Conservation (phyloP, 2,329 filamentous ascomycete genomes). For the Botrytis squamosa region DNA sequence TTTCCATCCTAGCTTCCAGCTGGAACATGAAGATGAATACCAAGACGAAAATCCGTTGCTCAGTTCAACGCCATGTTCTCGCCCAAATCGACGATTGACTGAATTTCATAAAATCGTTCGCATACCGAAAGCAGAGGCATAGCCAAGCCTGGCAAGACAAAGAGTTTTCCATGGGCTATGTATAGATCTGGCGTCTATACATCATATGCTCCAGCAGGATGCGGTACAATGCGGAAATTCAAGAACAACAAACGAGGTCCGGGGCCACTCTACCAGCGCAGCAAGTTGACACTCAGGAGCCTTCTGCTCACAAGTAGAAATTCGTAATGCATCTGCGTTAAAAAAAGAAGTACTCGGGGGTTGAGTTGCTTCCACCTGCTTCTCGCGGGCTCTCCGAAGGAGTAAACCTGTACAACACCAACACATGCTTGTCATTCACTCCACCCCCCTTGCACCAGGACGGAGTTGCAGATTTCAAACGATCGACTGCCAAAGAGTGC, state of each 20-base stretch:
- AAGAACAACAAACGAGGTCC: constrained; percentile 1
- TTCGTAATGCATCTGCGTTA: not conserved
- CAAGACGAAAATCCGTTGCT: not conserved
- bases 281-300: not conserved
- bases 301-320: not conserved
- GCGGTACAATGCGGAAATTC: not conserved
- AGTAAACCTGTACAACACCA: not conserved
- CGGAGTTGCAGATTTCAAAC: constrained; percentile 3
- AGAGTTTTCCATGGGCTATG: not conserved
- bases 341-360: not conserved
- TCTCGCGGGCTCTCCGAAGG: constrained; percentile 4
- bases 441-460: not conserved
- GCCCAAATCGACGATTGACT: not conserved
- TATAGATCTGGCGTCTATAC: not conserved
- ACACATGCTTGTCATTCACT: constrained; percentile 5
- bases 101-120: not conserved
- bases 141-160: not conserved
- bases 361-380: not conserved
- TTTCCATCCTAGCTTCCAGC: not conserved
- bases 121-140: not conserved
- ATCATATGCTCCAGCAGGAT: not conserved
- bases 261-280: not conserved
- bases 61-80: not conserved
- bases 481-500: not conserved
- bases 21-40: not conserved